These are phyloP conservation scores for Salix caprea DNA, from an alignment of 345 rosid species.

Conservation along the genomic window DNA sequence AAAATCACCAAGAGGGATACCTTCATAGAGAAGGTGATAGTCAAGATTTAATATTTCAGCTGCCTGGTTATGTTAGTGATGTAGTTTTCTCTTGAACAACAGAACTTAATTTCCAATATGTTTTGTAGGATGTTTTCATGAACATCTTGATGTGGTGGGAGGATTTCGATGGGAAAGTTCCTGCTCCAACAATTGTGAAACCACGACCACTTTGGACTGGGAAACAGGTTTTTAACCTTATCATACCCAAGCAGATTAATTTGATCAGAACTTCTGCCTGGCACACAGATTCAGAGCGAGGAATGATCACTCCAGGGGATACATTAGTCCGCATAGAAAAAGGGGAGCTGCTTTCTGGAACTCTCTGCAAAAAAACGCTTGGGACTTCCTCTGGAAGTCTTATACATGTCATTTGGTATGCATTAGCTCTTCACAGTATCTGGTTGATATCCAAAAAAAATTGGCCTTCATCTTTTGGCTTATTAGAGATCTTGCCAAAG, in stretches of 20 bases:
- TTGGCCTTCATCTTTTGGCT: neutral
- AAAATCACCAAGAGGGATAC: constrained; percentile 98
- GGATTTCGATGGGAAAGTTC: constrained; percentile 97
- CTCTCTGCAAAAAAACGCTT: constrained; percentile 94
- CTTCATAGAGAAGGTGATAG: constrained; percentile 84
- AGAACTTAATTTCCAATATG: neutral
- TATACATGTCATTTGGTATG: constrained; percentile 91
- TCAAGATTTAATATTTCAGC: neutral
- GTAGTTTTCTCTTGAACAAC: neutral
- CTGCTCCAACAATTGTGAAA: constrained; percentile 88
- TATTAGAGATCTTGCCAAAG: neutral
- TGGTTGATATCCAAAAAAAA: neutral
- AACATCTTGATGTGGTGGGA: constrained; percentile 99
- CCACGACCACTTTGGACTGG: constrained; percentile 99
- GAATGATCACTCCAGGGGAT: constrained; percentile 83
- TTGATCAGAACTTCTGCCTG: constrained; percentile 79
- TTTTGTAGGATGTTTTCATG: constrained; percentile 89
- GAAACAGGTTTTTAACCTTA: constrained; percentile 93
- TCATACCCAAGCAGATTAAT: constrained; percentile 97
- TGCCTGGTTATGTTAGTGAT: neutral
- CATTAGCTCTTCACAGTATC: neutral
- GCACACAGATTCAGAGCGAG: constrained; percentile 79
- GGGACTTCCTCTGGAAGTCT: constrained; percentile 93
- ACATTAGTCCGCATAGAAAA: constrained; percentile 89
- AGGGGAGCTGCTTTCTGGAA: constrained; percentile 88